Evolutionary conservation across 2,329 filamentous ascomycete genomes (phyloP).

Genomic region (Beauveria varroae): DNA sequence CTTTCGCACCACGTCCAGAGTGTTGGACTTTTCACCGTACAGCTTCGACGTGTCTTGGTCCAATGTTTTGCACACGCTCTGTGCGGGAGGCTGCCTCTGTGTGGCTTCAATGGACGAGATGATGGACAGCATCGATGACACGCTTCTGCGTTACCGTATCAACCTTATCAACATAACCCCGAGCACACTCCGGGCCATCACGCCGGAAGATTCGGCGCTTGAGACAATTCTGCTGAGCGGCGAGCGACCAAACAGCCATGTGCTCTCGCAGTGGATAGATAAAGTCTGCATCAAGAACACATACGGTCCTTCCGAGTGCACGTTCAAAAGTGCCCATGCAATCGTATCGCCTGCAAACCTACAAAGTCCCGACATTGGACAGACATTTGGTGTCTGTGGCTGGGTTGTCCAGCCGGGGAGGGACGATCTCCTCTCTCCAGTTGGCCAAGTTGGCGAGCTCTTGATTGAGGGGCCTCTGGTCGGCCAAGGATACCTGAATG

Average conservation of each 20-base stretch:
- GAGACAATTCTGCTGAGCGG: not conserved
- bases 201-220: not conserved
- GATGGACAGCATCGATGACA: not conserved
- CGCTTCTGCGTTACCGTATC: not conserved
- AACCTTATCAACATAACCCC: not conserved
- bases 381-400: not conserved
- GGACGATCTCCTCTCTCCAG: not conserved
- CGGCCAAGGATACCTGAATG: constrained; percentile 1
- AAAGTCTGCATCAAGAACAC: not conserved
- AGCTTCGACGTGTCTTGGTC: constrained; percentile 12
- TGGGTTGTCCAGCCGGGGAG: not conserved
- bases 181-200: not conserved
- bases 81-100: not conserved
- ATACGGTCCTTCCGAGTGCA: constrained; percentile 7
- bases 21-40: constrained; percentile 14
- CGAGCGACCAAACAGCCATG: not conserved
- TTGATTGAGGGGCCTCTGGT: constrained; percentile 4
- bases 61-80: not conserved
- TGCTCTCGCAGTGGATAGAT: not conserved
- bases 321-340: not conserved
- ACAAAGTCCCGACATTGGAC: not conserved
- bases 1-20: not conserved
- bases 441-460: constrained; percentile 8
- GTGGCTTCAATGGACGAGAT: not conserved
- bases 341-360: not conserved